phyloP scores from a whole-genome alignment of 257 asterid genomes.

The Jacaranda copaia region DNA sequence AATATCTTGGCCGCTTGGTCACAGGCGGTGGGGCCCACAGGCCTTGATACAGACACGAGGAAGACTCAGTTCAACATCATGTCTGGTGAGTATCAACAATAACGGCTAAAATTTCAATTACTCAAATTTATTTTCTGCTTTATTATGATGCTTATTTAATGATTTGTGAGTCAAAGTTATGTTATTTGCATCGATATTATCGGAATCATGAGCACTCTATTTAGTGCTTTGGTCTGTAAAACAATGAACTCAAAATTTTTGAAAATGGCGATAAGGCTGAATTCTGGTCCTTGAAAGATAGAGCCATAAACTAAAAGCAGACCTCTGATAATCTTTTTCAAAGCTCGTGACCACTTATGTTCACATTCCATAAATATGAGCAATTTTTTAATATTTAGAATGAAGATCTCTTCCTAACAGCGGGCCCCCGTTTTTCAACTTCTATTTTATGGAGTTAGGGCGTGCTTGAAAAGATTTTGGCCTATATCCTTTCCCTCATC shows the following conservation, averaged over 20 bases:
- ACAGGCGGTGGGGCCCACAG: conserved; percentile 56
- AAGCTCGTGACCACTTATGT: conserved; percentile 12
- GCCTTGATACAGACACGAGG: conserved; percentile 51
- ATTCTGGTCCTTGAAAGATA: too few relatives aligned
- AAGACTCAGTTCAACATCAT: conserved; percentile 58
- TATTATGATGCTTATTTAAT: conserved; percentile 2
- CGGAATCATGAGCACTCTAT: not conserved
- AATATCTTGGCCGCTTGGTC: conserved; percentile 70
- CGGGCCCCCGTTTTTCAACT: not conserved
- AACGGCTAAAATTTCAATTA: conserved; percentile 38
- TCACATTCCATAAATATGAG: not conserved
- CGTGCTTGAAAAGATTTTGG: conserved; percentile 30
- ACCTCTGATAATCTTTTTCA: not conserved
- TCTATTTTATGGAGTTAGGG: conserved; percentile 18
- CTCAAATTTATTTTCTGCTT: not conserved
- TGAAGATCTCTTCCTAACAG: not conserved
- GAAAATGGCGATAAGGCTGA: too few relatives aligned
- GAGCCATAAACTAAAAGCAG: too few relatives aligned
- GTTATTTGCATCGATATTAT: not conserved
- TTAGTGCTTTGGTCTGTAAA: not conserved
- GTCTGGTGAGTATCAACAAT: conserved; percentile 47
- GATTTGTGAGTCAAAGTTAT: not conserved
- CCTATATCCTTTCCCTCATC: not conserved
- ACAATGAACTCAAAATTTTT: too few relatives aligned
- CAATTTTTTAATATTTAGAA: not conserved